Evolutionary conservation across 1,139 yeast genomes (phyloP).

Genomic region (Nakaseomyces glabratus): DNA sequence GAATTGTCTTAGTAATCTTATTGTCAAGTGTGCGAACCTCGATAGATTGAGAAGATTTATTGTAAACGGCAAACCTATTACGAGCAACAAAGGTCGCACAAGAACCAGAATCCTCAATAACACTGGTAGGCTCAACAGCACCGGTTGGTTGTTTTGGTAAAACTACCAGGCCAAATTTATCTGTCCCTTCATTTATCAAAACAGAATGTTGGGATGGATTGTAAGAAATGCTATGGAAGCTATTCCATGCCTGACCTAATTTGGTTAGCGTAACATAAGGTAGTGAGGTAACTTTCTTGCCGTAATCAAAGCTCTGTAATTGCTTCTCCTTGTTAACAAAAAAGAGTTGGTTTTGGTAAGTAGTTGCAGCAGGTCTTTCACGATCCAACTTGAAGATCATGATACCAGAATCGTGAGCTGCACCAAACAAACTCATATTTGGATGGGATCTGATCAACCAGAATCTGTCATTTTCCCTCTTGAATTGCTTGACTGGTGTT

Average conservation of each 20-base stretch:
- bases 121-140: slow-evolving; percentile 79
- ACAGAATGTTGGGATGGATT: slow-evolving; percentile 89
- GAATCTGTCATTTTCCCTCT: slow-evolving; percentile 89
- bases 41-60: slow-evolving; percentile 53
- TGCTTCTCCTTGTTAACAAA: slow-evolving; percentile 81
- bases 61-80: slow-evolving; percentile 81
- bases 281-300: slow-evolving; percentile 48
- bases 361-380: slow-evolving; percentile 86
- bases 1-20: slow-evolving; percentile 70
- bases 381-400: slow-evolving; percentile 97
- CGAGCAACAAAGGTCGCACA: slow-evolving; percentile 88
- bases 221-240: slow-evolving; percentile 76
- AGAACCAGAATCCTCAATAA: slow-evolving; percentile 72
- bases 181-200: slow-evolving; percentile 59
- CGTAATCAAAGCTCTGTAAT: slow-evolving; percentile 69
- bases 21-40: slow-evolving; percentile 80
- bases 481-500: slow-evolving; percentile 87
- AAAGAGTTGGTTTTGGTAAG: slow-evolving; percentile 60
- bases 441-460: slow-evolving; percentile 93
- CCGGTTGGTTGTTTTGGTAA: slow-evolving; percentile 87
- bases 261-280: slow-evolving; percentile 80
- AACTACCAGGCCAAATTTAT: slow-evolving; percentile 62
- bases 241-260: slow-evolving; percentile 78
- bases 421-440: slow-evolving; percentile 80
- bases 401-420: slow-evolving; percentile 95